Percentiles rank a stretch among this genome's conserved stretches.
phyloP scores from a whole-genome alignment of 192 early-diverging fungal species.

The Entomortierella chlamydospora region DNA sequence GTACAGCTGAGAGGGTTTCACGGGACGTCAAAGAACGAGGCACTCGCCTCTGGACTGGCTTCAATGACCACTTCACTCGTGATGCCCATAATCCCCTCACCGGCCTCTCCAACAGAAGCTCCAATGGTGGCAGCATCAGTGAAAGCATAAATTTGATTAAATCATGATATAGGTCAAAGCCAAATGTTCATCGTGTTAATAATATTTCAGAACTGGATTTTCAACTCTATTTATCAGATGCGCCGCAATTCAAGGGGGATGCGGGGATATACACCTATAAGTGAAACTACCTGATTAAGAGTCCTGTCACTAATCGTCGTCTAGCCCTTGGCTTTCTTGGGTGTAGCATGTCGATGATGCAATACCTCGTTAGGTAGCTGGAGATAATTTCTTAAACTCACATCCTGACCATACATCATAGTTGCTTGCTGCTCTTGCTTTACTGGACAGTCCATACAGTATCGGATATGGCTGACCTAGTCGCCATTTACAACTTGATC shows the following conservation, averaged over 20 bases:
- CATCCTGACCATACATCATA: not conserved
- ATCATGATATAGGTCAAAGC: too few relatives aligned
- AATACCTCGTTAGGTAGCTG: not conserved
- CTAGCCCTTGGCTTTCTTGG: constrained; percentile 24
- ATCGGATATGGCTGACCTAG: constrained; percentile 75
- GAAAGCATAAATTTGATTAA: not conserved
- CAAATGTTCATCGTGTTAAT: too few relatives aligned
- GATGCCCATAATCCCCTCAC: not conserved
- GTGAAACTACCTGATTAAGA: too few relatives aligned
- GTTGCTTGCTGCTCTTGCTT: constrained; percentile 25
- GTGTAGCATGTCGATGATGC: constrained; percentile 31
- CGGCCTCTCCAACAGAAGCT: not conserved
- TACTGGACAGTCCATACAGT: constrained; percentile 56
- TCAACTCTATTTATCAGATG: too few relatives aligned
- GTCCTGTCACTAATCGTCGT: too few relatives aligned
- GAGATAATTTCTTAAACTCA: constrained; percentile 3
- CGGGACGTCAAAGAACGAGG: constrained; percentile 27
- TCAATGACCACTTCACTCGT: constrained; percentile 8
- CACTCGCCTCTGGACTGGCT: constrained; percentile 12
- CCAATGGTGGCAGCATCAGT: not conserved
- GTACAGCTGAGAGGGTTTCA: constrained; percentile 29
- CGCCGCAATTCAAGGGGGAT: too few relatives aligned
- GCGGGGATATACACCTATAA: too few relatives aligned
- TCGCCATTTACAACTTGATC: constrained; percentile 77
- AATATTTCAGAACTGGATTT: too few relatives aligned